These are phyloP conservation scores for Acidomyces sp. DNA, from an alignment of 495 filamentous ascomycete species.

Conservation along the genomic window DNA sequence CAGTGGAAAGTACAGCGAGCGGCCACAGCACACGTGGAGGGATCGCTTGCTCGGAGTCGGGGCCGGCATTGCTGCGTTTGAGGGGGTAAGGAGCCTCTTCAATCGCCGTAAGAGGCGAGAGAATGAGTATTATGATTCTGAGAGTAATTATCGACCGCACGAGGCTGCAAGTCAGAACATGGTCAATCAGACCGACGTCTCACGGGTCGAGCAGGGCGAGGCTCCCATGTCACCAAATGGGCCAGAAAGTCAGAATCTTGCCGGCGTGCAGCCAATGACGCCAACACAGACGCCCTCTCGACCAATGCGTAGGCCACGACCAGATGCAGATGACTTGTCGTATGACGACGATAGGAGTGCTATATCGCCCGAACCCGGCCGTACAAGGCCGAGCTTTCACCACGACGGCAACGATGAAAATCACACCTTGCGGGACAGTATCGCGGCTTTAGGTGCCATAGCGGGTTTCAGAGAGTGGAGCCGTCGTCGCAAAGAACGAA, in stretches of 20 bases:
- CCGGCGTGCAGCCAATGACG: slow-evolving; percentile 14
- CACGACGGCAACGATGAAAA: slow-evolving; percentile 23
- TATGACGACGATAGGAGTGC: slow-evolving; percentile 12
- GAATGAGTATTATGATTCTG: slow-evolving; percentile 41
- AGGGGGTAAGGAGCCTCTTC: slow-evolving; percentile 50
- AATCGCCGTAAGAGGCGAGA: slow-evolving; percentile 48
- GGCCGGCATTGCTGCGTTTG: slow-evolving; percentile 52
- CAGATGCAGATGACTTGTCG: slow-evolving; percentile 1
- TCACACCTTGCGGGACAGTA: slow-evolving; percentile 45
- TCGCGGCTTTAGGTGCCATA: slow-evolving; percentile 54
- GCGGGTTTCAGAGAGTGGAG: slow-evolving; percentile 53
- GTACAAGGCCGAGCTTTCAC: slow-evolving; percentile 16
- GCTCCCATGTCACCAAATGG: slow-evolving; percentile 26
- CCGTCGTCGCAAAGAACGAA: slow-evolving; percentile 45
- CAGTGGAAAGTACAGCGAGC: slow-evolving; percentile 16
- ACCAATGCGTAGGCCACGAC: not conserved
- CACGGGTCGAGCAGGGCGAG: slow-evolving; percentile 29
- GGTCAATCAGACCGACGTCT: slow-evolving; percentile 28
- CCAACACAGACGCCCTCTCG: slow-evolving; percentile 14
- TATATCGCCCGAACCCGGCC: slow-evolving; percentile 1
- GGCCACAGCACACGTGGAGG: slow-evolving; percentile 33
- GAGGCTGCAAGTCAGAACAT: slow-evolving; percentile 21
- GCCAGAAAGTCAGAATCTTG: slow-evolving; percentile 26
- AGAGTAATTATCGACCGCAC: slow-evolving; percentile 22
- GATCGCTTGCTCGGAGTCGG: slow-evolving; percentile 53